These are phyloP conservation scores for Zalaria obscura DNA, from an alignment of 2,329 filamentous ascomycete species.

Conservation along the genomic window DNA sequence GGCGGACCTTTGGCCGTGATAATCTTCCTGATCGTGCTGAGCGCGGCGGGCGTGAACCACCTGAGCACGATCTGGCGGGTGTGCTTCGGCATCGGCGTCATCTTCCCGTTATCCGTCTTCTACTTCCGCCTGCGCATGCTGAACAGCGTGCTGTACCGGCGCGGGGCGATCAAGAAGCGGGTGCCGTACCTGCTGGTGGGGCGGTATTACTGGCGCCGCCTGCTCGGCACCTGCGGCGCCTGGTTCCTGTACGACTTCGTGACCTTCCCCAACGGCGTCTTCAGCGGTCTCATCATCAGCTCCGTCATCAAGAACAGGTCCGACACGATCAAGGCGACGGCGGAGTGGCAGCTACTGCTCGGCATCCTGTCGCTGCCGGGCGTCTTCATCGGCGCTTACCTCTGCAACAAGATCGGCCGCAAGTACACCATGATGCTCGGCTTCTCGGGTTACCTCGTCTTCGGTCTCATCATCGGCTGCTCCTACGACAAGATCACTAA, in stretches of 20 bases:
- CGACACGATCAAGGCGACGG: neutral
- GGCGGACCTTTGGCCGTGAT: constrained; percentile 11
- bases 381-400: constrained; percentile 33
- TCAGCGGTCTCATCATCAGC: constrained; percentile 29
- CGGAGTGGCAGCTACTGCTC: constrained; percentile 32
- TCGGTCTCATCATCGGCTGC: constrained; percentile 38
- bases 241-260: constrained; percentile 42
- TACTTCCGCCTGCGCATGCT: constrained; percentile 42
- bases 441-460: constrained; percentile 33
- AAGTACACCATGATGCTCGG: constrained; percentile 38
- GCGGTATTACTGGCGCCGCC: constrained; percentile 39
- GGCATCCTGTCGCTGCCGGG: constrained; percentile 32
- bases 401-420: constrained; percentile 34
- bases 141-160: constrained; percentile 37
- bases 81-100: constrained; percentile 34
- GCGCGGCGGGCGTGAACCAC: constrained; percentile 16
- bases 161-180: constrained; percentile 37
- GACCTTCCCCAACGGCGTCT: constrained; percentile 34
- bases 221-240: constrained; percentile 39
- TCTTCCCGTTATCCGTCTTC: constrained; percentile 39
- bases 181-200: constrained; percentile 38
- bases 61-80: constrained; percentile 33
- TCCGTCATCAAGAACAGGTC: constrained; percentile 5
- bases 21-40: constrained; percentile 25
- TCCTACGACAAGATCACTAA: constrained; percentile 33